Conservation (phyloP, 116 monocot genomes). For the Cymodocea nodosa region DNA sequence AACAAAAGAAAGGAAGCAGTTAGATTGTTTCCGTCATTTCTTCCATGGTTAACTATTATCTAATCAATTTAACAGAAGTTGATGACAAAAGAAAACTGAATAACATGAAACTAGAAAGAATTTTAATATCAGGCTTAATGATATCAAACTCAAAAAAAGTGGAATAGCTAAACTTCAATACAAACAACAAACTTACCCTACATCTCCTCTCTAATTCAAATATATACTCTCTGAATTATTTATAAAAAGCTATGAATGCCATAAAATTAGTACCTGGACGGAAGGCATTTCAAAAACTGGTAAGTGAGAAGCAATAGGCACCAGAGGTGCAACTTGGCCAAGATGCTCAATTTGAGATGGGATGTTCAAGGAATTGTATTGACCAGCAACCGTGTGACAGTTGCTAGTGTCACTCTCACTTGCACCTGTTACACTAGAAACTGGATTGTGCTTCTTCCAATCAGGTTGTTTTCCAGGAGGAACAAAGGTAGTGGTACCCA, state of each 20-base stretch:
- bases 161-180: background rate
- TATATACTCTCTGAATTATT: background rate
- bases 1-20: too few relatives aligned
- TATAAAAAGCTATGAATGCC: background rate
- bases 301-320: slow-evolving; percentile 60
- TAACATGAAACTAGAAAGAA: background rate
- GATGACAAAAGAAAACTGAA: background rate
- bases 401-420: slow-evolving; percentile 35
- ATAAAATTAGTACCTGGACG: slow-evolving; percentile 52
- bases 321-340: slow-evolving; percentile 49
- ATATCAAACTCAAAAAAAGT: too few relatives aligned
- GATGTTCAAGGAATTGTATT: slow-evolving; percentile 26
- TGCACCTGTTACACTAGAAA: slow-evolving; percentile 20
- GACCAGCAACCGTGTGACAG: slow-evolving; percentile 32
- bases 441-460: slow-evolving; percentile 79
- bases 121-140: too few relatives aligned
- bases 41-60: too few relatives aligned
- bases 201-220: background rate
- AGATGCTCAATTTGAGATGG: slow-evolving; percentile 52
- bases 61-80: background rate
- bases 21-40: too few relatives aligned
- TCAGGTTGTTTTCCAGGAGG: slow-evolving; percentile 85
- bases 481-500: slow-evolving; percentile 72
- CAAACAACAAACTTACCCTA: background rate
- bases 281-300: slow-evolving; percentile 70